A percentile compares a stretch with the other conserved stretches of the same genome.
These are phyloP conservation scores for Debaryomyces udenii DNA, from an alignment of 1,139 yeast genomes.

Conservation along the genomic window DNA sequence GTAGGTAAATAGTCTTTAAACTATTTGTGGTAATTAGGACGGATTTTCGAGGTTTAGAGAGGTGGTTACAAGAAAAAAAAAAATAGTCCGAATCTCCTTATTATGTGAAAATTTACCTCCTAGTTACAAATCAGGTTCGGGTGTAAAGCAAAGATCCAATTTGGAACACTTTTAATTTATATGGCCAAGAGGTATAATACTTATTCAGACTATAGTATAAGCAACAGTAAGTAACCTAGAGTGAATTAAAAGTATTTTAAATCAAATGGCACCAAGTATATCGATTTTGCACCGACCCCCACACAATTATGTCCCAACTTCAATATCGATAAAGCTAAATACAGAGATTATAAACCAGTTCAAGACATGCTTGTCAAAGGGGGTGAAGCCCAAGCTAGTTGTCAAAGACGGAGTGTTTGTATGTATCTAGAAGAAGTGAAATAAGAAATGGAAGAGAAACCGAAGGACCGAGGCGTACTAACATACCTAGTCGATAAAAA, in stretches of 20 bases:
- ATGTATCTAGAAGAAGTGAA: slow-evolving; percentile 19
- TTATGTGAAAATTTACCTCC: slow-evolving; percentile 6
- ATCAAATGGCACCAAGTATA: slow-evolving; percentile 4
- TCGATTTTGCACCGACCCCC: slow-evolving; percentile 9
- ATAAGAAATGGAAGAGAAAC: neutral
- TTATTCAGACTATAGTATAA: too few relatives aligned
- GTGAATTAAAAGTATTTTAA: slow-evolving; percentile 3
- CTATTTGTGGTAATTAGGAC: neutral
- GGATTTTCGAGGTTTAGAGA: neutral
- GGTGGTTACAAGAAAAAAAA: slow-evolving; percentile 3
- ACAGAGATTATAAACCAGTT: slow-evolving; percentile 28
- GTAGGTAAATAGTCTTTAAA: neutral
- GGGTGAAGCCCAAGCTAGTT: slow-evolving; percentile 32
- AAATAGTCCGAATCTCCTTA: slow-evolving; percentile 4
- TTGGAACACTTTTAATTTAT: too few relatives aligned
- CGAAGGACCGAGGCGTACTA: slow-evolving; percentile 10
- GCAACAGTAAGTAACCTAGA: too few relatives aligned
- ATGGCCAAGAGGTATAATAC: too few relatives aligned
- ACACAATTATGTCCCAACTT: slow-evolving; percentile 17
- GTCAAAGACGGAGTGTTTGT: slow-evolving; percentile 41
- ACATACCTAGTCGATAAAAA: slow-evolving; percentile 29
- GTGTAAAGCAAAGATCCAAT: too few relatives aligned
- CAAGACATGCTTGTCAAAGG: slow-evolving; percentile 19
- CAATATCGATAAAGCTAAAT: slow-evolving; percentile 32
- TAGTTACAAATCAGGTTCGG: too few relatives aligned